Conservation (phyloP, 768 basidiomycete genomes). For the Galerina marginata region DNA sequence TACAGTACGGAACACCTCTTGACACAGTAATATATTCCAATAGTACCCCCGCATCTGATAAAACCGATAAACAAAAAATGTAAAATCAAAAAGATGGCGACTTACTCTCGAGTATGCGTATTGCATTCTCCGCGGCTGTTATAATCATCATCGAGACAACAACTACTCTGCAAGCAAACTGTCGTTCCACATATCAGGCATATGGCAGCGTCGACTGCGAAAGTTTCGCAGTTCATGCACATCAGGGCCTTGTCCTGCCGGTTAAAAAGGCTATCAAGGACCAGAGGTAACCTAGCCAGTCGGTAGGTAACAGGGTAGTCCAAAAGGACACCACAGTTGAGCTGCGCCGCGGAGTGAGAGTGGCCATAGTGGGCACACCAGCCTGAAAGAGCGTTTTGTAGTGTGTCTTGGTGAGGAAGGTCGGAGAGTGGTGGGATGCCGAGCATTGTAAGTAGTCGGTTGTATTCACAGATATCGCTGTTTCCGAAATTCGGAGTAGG, state of each 20-base stretch:
- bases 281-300: slow-evolving; percentile 78
- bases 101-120: slow-evolving; percentile 92
- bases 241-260: slow-evolving; percentile 72
- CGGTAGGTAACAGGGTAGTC: slow-evolving; percentile 88
- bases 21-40: slow-evolving; percentile 90
- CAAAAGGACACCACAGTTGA: slow-evolving; percentile 78
- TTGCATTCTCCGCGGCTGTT: slow-evolving; percentile 89
- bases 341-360: slow-evolving; percentile 76
- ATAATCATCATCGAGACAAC: slow-evolving; percentile 77
- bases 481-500: slow-evolving; percentile 49
- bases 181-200: slow-evolving; percentile 90
- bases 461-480: slow-evolving; percentile 71
- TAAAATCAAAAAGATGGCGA: slow-evolving; percentile 26
- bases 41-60: slow-evolving; percentile 83
- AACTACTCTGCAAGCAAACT: slow-evolving; percentile 91
- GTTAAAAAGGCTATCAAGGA: slow-evolving; percentile 85
- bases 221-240: slow-evolving; percentile 78
- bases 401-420: slow-evolving; percentile 80
- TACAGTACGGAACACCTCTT: slow-evolving; percentile 92
- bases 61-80: not conserved
- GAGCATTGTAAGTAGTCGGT: slow-evolving; percentile 73
- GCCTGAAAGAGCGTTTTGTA: slow-evolving; percentile 87
- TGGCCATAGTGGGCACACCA: slow-evolving; percentile 92
- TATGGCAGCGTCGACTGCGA: slow-evolving; percentile 86
- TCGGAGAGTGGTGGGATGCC: slow-evolving; percentile 81